Evolutionary conservation across 768 basidiomycete genomes (phyloP).

Genomic region (Tephrocybe sp.): DNA sequence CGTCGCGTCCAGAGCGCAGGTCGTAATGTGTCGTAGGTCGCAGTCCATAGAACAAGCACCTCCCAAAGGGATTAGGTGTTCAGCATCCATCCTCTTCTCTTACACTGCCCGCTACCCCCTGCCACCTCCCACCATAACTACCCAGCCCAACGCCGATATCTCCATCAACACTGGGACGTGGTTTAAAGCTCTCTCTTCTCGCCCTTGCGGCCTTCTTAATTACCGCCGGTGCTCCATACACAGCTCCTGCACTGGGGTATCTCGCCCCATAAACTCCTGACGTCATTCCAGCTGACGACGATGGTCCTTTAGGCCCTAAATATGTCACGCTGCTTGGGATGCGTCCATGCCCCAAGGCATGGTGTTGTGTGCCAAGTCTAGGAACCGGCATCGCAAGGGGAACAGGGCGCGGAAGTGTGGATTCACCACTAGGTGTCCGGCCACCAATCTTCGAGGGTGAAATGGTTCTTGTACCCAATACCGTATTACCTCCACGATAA

Average conservation of each 20-base stretch:
- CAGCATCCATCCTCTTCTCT: constrained; percentile 51
- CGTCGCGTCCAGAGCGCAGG: neutral
- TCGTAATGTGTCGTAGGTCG: constrained; percentile 9
- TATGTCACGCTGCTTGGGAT: constrained; percentile 33
- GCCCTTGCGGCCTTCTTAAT: constrained; percentile 53
- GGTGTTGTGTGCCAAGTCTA: constrained; percentile 50
- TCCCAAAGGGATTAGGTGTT: neutral
- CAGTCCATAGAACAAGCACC: neutral
- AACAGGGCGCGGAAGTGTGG: constrained; percentile 38
- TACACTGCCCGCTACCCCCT: constrained; percentile 36
- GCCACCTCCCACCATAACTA: constrained; percentile 28
- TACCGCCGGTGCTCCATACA: constrained; percentile 24
- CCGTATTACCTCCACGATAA: constrained; percentile 37
- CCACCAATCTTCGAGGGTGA: constrained; percentile 56
- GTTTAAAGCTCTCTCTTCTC: constrained; percentile 80
- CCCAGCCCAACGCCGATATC: constrained; percentile 28
- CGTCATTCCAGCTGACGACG: constrained; percentile 19
- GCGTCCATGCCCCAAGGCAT: constrained; percentile 56
- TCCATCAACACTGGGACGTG: constrained; percentile 70
- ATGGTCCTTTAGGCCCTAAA: constrained; percentile 17
- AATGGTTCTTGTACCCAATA: constrained; percentile 27
- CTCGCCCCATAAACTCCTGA: constrained; percentile 27
- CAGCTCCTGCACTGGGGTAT: constrained; percentile 17
- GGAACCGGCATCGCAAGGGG: constrained; percentile 48
- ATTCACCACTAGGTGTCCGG: constrained; percentile 31